A percentile compares a stretch with the other conserved stretches of the same genome.
Conservation (phyloP, 2,329 filamentous ascomycete genomes). For the Hymenoscyphus occultus region DNA sequence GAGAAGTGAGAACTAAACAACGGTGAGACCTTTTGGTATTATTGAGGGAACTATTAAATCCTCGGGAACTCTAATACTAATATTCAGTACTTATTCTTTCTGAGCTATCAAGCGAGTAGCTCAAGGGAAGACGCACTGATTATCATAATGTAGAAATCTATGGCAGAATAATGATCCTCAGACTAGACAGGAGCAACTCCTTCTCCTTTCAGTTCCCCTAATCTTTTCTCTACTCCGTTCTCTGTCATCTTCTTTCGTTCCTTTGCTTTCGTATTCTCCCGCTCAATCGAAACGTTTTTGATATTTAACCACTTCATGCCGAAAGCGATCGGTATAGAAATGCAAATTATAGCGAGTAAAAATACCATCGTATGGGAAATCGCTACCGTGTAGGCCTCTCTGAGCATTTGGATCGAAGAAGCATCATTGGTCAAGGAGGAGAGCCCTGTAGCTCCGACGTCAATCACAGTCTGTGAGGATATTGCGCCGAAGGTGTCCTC, state of each 20-base stretch:
- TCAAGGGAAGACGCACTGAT: too few relatives aligned
- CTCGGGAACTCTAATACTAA: too few relatives aligned
- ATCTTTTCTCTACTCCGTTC: neutral
- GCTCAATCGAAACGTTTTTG: neutral
- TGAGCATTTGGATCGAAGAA: neutral
- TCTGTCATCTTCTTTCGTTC: neutral
- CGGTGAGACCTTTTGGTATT: too few relatives aligned
- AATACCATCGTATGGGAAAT: slow-evolving; percentile 2
- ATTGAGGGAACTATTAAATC: too few relatives aligned
- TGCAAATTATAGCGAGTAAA: neutral
- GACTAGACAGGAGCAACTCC: neutral
- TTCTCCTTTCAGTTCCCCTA: neutral
- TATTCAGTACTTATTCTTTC: too few relatives aligned
- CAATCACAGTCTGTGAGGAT: neutral
- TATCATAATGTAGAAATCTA: too few relatives aligned
- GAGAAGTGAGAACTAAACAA: too few relatives aligned
- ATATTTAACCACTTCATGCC: slow-evolving; percentile 1
- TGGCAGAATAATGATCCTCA: too few relatives aligned
- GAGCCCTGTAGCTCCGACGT: neutral
- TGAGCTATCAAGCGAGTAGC: too few relatives aligned
- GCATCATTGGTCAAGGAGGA: neutral
- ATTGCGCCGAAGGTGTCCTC: neutral
- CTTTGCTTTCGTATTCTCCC: neutral
- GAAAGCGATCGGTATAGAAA: neutral
- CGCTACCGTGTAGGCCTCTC: neutral